Evolutionary conservation across 768 basidiomycete species (phyloP), one percentile per base, ranked within the genome.

Genomic region (Pholiota microspora): DNA sequence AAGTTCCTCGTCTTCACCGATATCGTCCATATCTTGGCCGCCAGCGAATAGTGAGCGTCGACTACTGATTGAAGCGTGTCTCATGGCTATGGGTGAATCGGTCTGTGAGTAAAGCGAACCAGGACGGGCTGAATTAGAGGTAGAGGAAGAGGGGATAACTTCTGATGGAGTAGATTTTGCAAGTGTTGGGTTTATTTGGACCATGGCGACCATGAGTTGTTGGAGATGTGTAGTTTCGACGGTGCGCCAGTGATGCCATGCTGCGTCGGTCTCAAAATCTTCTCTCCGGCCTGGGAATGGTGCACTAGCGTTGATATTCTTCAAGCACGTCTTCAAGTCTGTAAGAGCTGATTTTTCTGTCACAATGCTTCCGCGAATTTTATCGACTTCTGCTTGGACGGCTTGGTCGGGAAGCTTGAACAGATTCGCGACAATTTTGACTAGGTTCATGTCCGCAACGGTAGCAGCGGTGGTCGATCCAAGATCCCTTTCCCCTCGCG

Each of bases 271-370:
- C 29, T 85, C 81, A 64, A 98, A 98, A 67, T 98, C 94, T 58
- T 92, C 87, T 59, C 89, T 79, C 48, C 87, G 81, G 16, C 90
- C 92, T 1, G 94, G 94, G 65, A 95, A 95, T 1, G 88, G 73
- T 10, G 80, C 77, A 23, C 92, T 89, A 12, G 89, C 86, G 51
- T 88, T 91, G 65, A 98, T 89, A 59, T 93, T 91, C 74, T 96
- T 96, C 51, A 98, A 74, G 66, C 90, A 94, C 31, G 89, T 90
- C 90, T 94, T 97, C 53, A 96, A 77, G 67, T 97, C 94, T 40
- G 79, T 79, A 54, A 97, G 71, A 0, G 94, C 94, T 23, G 94
- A 92, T 80, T 92, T 92, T 65, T 93, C 91, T 16, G 86, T 87
- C 50, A 89, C 92, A 10, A 78, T 67, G 53, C 79, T 71, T 46